A percentile compares a stretch with the other conserved stretches of the same genome.
Conservation (phyloP, 2,329 filamentous ascomycete species). For the Beauveria brongniartii region DNA sequence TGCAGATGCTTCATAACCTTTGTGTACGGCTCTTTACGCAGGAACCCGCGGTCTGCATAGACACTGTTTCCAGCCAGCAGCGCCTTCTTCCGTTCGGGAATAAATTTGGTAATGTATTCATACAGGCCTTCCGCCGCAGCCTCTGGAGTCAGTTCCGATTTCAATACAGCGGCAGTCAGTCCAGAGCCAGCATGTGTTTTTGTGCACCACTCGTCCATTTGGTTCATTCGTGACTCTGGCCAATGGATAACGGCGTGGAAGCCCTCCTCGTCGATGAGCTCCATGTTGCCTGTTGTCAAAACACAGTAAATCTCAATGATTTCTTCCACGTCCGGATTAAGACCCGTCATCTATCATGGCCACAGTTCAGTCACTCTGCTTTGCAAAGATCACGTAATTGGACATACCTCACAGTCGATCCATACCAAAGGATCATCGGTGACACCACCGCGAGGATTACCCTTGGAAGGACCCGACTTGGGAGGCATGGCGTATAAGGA, state of each 20-base stretch:
- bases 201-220: constrained; percentile 87
- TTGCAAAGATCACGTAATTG: neutral
- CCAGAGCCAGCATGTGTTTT: constrained; percentile 73
- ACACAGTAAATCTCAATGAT: constrained; percentile 92
- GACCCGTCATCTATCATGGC: constrained; percentile 65
- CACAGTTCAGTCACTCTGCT: neutral
- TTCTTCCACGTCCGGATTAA: constrained; percentile 66
- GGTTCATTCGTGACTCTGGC: constrained; percentile 57
- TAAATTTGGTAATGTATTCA: constrained; percentile 64
- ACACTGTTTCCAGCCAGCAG: constrained; percentile 89
- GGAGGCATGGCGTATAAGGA: neutral
- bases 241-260: constrained; percentile 78
- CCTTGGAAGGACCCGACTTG: constrained; percentile 15
- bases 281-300: constrained; percentile 73
- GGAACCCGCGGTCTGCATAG: constrained; percentile 79
- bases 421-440: constrained; percentile 63
- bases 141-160: constrained; percentile 63
- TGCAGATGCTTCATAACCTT: constrained; percentile 69
- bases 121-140: constrained; percentile 67
- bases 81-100: constrained; percentile 58
- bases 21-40: constrained; percentile 66
- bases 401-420: constrained; percentile 61
- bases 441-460: constrained; percentile 10
- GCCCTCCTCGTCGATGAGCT: constrained; percentile 65
- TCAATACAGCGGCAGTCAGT: constrained; percentile 66